Percentiles rank a stretch among this genome's conserved stretches.
Evolutionary conservation across 2,329 filamentous ascomycete genomes (phyloP).

Genomic region (Lecanicillium sp.): DNA sequence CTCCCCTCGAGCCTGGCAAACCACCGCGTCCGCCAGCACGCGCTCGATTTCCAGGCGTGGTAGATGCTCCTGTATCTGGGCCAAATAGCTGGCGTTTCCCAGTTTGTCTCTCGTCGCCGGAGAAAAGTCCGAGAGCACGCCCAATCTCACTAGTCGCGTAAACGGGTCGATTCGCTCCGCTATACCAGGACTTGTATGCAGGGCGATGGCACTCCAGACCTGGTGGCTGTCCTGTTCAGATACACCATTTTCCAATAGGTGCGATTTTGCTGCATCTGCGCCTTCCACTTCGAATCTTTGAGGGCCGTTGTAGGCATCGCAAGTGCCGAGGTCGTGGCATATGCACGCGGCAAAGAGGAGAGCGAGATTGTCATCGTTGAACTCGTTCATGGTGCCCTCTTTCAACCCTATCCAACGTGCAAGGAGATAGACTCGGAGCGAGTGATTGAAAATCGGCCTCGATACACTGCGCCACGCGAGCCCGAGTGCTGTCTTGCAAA

Average conservation of each 20-base stretch:
- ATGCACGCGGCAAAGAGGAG: slow-evolving; percentile 26
- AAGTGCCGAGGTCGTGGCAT: slow-evolving; percentile 26
- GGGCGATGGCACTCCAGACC: slow-evolving; percentile 25
- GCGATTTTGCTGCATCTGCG: slow-evolving; percentile 20
- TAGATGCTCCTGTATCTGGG: slow-evolving; percentile 15
- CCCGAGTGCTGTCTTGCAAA: neutral
- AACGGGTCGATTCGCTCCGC: slow-evolving; percentile 26
- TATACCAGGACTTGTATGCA: slow-evolving; percentile 26
- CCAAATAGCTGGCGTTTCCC: slow-evolving; percentile 6
- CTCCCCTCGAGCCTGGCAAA: slow-evolving; percentile 15
- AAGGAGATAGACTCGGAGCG: slow-evolving; percentile 19
- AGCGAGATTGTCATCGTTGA: slow-evolving; percentile 4
- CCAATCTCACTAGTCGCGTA: slow-evolving; percentile 21
- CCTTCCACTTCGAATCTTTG: slow-evolving; percentile 28
- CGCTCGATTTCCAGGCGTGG: slow-evolving; percentile 18
- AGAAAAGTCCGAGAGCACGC: slow-evolving; percentile 24
- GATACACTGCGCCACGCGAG: slow-evolving; percentile 9
- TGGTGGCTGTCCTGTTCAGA: slow-evolving; percentile 17
- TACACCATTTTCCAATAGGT: slow-evolving; percentile 18
- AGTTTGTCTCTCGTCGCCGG: neutral
- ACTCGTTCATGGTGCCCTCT: slow-evolving; percentile 10
- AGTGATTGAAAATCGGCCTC: slow-evolving; percentile 22
- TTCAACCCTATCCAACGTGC: slow-evolving; percentile 15
- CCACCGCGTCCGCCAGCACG: slow-evolving; percentile 18
- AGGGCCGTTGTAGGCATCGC: slow-evolving; percentile 18